These are phyloP conservation scores for Acacia concinna DNA, from an alignment of 331 rosid species.

Conservation along the genomic window DNA sequence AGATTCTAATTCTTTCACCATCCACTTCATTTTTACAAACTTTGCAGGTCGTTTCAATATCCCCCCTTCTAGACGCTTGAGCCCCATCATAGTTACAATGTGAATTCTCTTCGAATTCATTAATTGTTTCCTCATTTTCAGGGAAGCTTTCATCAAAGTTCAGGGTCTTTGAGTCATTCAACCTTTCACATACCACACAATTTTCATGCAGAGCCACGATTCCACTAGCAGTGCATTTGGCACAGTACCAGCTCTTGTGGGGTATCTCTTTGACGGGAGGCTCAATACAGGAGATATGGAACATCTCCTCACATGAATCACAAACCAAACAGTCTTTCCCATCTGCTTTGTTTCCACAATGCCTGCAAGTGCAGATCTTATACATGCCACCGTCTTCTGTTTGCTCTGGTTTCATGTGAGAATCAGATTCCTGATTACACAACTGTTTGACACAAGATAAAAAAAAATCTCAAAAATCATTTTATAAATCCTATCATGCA, in stretches of 20 bases:
- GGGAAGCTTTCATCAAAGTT: conserved; percentile 44
- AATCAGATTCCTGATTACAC: conserved; percentile 49
- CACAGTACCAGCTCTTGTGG: conserved; percentile 84
- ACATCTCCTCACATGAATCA: conserved; percentile 95
- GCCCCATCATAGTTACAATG: conserved; percentile 46
- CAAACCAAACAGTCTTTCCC: conserved; percentile 82
- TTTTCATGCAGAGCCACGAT: conserved; percentile 62
- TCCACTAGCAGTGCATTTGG: conserved; percentile 59
- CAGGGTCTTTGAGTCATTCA: conserved; percentile 44
- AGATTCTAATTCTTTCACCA: conserved; percentile 44
- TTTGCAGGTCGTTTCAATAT: conserved; percentile 43
- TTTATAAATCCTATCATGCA: conserved; percentile 22
- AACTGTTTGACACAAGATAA: conserved; percentile 47
- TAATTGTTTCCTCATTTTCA: conserved; percentile 42
- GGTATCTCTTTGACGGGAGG: conserved; percentile 86
- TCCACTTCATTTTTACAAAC: conserved; percentile 57
- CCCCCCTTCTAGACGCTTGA: conserved; percentile 33
- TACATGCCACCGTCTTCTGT: conserved; percentile 42
- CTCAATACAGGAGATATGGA: conserved; percentile 81
- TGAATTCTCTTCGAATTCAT: conserved; percentile 54
- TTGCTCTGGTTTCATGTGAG: conserved; percentile 60
- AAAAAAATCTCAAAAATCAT: conserved; percentile 30
- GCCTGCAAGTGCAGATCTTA: conserved; percentile 61
- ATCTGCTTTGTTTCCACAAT: conserved; percentile 70
- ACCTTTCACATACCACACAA: conserved; percentile 78